Evolutionary conservation across 257 asterid genomes (phyloP).

Genomic region (Nicotiana noctiflora): DNA sequence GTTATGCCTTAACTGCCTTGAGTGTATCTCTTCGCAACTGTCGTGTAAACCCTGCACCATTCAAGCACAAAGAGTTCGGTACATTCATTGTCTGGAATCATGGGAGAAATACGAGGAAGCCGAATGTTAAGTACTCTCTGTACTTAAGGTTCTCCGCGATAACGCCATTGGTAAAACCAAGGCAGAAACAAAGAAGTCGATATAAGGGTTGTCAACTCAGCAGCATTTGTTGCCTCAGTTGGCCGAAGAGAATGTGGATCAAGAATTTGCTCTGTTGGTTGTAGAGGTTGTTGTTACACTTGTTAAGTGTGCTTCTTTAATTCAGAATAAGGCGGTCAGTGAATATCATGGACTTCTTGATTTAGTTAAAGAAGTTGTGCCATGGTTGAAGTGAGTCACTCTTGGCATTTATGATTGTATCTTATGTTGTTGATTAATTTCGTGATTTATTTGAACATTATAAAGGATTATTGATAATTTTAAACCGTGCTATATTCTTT

Average conservation of each 20-base stretch:
- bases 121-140: conserved; percentile 45
- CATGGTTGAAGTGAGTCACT: conserved; percentile 64
- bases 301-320: conserved; percentile 60
- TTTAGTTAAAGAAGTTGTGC: conserved; percentile 53
- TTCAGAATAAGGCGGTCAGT: conserved; percentile 41
- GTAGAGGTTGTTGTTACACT: conserved; percentile 68
- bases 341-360: conserved; percentile 53
- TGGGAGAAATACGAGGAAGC: conserved; percentile 69
- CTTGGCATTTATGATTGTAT: not conserved
- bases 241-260: conserved; percentile 38
- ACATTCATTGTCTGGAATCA: conserved; percentile 61
- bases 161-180: conserved; percentile 26
- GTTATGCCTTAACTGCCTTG: conserved; percentile 65
- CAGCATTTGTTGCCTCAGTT: conserved; percentile 51
- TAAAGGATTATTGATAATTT: not conserved
- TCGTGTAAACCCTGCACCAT: conserved; percentile 55
- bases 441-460: not conserved
- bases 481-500: not conserved
- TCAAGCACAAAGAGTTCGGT: conserved; percentile 61
- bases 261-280: conserved; percentile 48
- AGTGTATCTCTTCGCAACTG: conserved; percentile 56
- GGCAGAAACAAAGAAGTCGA: conserved; percentile 24
- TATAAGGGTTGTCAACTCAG: conserved; percentile 12
- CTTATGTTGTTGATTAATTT: not conserved
- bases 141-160: conserved; percentile 44